Conservation (phyloP, 163 green algal species). For the Scenedesmus sp. region DNA sequence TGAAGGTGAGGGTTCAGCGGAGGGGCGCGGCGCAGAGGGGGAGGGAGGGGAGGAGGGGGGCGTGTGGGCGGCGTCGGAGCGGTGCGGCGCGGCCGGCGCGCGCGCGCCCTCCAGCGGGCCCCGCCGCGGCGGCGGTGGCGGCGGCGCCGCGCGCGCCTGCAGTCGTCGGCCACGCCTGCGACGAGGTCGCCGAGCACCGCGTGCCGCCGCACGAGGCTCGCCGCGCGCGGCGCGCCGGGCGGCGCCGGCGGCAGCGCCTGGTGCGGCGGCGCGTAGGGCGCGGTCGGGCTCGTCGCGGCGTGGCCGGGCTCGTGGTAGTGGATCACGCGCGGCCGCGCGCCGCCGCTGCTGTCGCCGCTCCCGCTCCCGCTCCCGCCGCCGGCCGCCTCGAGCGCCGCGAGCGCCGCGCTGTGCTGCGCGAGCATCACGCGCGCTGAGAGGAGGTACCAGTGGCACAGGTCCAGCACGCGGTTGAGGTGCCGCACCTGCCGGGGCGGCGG, state of each 20-base stretch:
- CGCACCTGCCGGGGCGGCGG: constrained; percentile 21
- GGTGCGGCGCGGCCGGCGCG: no score
- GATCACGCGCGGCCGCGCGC: neutral
- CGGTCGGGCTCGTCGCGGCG: neutral
- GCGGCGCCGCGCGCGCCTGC: constrained; percentile 19
- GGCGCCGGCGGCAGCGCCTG: constrained; percentile 13
- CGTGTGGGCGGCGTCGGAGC: no score
- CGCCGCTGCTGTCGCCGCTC: neutral
- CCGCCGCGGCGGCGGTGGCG: no score
- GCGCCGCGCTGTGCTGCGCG: constrained; percentile 42
- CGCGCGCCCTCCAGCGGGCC: no score
- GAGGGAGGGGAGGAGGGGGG: no score
- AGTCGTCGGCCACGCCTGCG: constrained; percentile 32
- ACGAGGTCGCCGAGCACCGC: constrained; percentile 4
- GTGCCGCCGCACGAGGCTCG: constrained; percentile 21
- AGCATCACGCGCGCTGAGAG: constrained; percentile 40
- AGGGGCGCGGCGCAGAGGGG: no score
- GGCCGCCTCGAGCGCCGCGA: constrained; percentile 22
- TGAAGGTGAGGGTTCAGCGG: no score
- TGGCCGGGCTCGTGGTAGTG: constrained; percentile 39
- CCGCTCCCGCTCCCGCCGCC: constrained; percentile 32
- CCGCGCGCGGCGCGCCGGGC: neutral
- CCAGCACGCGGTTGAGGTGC: constrained; percentile 24
- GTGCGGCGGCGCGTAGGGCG: constrained; percentile 27
- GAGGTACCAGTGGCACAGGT: constrained; percentile 47